These are phyloP conservation scores for Fusarium xyrophilum DNA, from an alignment of 2,329 filamentous ascomycete species.

Conservation along the genomic window DNA sequence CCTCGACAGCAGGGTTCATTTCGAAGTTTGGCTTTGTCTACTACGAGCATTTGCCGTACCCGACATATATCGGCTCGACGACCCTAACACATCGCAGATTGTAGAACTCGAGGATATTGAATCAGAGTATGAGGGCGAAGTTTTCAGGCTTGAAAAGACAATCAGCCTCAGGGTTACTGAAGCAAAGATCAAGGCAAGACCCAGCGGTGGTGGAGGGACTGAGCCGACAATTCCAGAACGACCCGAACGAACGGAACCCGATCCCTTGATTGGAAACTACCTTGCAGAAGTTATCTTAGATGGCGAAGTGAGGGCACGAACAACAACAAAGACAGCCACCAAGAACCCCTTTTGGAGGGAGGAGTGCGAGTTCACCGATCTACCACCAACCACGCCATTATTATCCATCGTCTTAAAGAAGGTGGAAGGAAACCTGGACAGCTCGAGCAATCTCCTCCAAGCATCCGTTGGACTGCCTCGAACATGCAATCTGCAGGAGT, in stretches of 20 bases:
- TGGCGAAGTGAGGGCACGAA: constrained; percentile 78
- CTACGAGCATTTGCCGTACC: constrained; percentile 90
- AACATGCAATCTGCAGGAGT: constrained; percentile 55
- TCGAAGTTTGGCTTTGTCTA: constrained; percentile 96
- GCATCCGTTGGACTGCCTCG: constrained; percentile 45
- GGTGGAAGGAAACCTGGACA: constrained; percentile 59
- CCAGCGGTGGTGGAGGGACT: constrained; percentile 32
- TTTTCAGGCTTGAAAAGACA: constrained; percentile 69
- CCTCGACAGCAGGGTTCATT: constrained; percentile 85
- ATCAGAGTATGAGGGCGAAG: constrained; percentile 54
- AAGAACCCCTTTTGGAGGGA: constrained; percentile 84
- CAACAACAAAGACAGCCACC: constrained; percentile 73
- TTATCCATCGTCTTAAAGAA: constrained; percentile 77
- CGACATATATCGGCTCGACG: constrained; percentile 77
- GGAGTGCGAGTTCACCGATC: constrained; percentile 77
- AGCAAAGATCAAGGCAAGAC: constrained; percentile 62
- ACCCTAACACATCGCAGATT: constrained; percentile 52
- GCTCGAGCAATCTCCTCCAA: constrained; percentile 45
- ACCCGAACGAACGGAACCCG: constrained; percentile 43
- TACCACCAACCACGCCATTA: constrained; percentile 72
- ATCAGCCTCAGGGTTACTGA: constrained; percentile 66
- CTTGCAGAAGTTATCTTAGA: constrained; percentile 81
- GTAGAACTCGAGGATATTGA: constrained; percentile 51
- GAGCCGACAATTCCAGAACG: constrained; percentile 33
- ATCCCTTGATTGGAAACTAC: constrained; percentile 69